Base-by-base conservation (phyloP, 441 rosid species). In the Populus hybrid region DNA sequence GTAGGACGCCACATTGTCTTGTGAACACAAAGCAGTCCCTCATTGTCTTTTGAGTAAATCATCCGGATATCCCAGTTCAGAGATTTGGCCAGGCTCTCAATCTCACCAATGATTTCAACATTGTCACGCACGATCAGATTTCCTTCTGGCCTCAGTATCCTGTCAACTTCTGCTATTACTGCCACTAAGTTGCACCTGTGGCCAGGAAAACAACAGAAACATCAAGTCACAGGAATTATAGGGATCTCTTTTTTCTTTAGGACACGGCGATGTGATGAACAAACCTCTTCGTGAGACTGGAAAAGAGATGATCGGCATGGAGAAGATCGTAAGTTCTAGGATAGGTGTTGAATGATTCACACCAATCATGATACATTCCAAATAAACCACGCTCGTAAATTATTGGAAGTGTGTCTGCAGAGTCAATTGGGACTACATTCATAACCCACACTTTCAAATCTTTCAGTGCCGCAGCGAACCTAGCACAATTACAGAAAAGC, bases 331-430 rank as follows among this genome's bases (percentile, higher is more conserved):
- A 92, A 35, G 97, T 81, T 85, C 99, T 89, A 8, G 99, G 99
- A 78, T 95, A 94, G 71, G 98, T 94, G 81, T 88, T 95, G 80
- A 94, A 95, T 70, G 99, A 91, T 85, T 95, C 93, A 5, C 98
- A 94, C 99, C 98, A 95, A 72, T 94, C 97, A 74, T 95, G 99
- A 84, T 95, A 95, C 38, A 92, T 88, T 57, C 99, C 99, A 0
- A 95, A 94, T 20, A 95, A 89, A 75, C 99, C 99, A 50, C 99
- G 87, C 73, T 94, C 99, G 16, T 91, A 95, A 42, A 95, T 93
- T 77, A 94, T 85, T 36, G 99, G 97, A 4, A 94, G 89, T 10
- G 98, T 92, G 84, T 95, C 99, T 10, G 97, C 93, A 18, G 97
- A 90, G 84, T 94, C 93, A 28, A 94, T 70, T 5, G 97, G 81